Conservation (phyloP, 2,329 filamentous ascomycete genomes). For the Fusarium solani-melongenae region DNA sequence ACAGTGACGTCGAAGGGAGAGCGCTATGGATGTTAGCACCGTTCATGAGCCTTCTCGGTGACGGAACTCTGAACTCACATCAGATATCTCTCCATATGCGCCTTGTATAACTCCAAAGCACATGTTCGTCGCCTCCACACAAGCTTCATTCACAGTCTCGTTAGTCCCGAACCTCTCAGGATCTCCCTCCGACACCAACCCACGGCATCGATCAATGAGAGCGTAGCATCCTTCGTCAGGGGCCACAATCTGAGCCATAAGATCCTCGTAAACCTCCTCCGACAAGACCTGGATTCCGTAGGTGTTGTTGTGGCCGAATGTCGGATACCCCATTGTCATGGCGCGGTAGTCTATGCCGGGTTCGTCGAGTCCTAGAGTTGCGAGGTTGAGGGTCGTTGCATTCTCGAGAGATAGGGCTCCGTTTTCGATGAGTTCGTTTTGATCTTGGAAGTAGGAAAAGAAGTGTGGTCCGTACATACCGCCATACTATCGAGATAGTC, state of each 20-base stretch:
- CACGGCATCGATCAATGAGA: conserved; percentile 61
- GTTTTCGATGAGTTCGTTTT: conserved; percentile 60
- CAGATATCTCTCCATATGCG: conserved; percentile 1
- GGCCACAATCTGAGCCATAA: conserved; percentile 14
- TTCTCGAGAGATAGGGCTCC: conserved; percentile 41
- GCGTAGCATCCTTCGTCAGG: conserved; percentile 60
- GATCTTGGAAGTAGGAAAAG: conserved; percentile 63
- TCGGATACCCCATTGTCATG: conserved; percentile 64
- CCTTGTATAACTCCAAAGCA: conserved; percentile 32
- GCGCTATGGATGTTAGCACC: conserved; percentile 50
- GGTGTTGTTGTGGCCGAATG: conserved; percentile 70
- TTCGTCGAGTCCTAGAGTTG: conserved; percentile 74
- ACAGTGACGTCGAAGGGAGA: conserved; percentile 72
- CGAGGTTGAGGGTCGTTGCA: conserved; percentile 62
- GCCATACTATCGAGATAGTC: conserved; percentile 56
- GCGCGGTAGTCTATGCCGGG: conserved; percentile 72
- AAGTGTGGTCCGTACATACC: conserved; percentile 75
- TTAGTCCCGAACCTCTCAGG: conserved; percentile 53
- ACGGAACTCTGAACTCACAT: neutral
- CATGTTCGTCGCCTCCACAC: conserved; percentile 58
- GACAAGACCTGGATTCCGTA: conserved; percentile 70
- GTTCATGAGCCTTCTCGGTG: no score
- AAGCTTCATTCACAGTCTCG: conserved; percentile 55
- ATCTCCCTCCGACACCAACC: conserved; percentile 45
- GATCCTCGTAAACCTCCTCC: conserved; percentile 48